phyloP scores from a whole-genome alignment of 352 stramenopile species.

The Globisporangium emineosum region DNA sequence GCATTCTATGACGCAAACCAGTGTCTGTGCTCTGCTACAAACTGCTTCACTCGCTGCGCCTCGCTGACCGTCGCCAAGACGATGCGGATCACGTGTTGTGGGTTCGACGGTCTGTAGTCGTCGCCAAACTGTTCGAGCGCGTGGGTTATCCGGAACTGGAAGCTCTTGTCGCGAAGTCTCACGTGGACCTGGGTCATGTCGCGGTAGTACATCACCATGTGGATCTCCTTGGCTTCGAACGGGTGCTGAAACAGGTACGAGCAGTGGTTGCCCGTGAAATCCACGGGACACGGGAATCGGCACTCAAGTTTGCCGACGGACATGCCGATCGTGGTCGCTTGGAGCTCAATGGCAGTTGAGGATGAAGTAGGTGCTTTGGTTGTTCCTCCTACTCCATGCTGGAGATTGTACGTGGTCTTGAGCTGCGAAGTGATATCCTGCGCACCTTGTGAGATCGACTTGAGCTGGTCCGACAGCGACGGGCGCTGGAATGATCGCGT shows the following conservation, averaged over 20 bases:
- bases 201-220: constrained; percentile 78
- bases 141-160: constrained; percentile 45
- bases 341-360: constrained; percentile 14
- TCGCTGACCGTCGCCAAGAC: constrained; percentile 50
- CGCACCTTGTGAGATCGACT: constrained; percentile 45
- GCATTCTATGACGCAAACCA: constrained; percentile 4
- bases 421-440: constrained; percentile 54
- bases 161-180: constrained; percentile 33
- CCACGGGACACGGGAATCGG: constrained; percentile 56
- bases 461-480: constrained; percentile 63
- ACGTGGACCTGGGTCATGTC: constrained; percentile 55
- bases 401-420: constrained; percentile 40
- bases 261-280: constrained; percentile 49
- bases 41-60: constrained; percentile 37
- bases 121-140: constrained; percentile 56
- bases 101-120: constrained; percentile 58
- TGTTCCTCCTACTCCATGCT: constrained; percentile 7
- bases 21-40: constrained; percentile 23
- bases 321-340: constrained; percentile 50
- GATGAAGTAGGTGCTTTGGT: neutral
- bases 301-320: constrained; percentile 55
- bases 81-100: constrained; percentile 54
- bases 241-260: constrained; percentile 74
- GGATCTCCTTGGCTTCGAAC: constrained; percentile 57
- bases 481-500: constrained; percentile 23